Evolutionary conservation across 768 basidiomycete species (phyloP).

Genomic region (Leccinum boreale): DNA sequence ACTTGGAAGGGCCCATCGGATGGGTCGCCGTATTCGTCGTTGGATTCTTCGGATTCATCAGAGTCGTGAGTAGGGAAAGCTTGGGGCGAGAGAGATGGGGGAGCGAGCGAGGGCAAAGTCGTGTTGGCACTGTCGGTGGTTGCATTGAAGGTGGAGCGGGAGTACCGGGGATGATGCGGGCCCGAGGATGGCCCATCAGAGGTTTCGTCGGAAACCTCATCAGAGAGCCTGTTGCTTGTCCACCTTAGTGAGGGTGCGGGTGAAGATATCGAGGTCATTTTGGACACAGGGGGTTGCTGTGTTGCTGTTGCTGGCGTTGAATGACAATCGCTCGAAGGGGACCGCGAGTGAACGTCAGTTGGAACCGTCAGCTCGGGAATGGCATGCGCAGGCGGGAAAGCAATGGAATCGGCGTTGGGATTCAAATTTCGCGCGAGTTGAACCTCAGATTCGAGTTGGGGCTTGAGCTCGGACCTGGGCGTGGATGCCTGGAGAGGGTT

Average conservation of each 20-base stretch:
- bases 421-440: background rate
- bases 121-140: background rate
- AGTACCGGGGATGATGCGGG: background rate
- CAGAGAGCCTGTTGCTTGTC: conserved; percentile 9
- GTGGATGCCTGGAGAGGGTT: too few species aligned
- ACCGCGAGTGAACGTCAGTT: conserved; percentile 11
- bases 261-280: background rate
- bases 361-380: conserved; percentile 28
- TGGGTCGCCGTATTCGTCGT: conserved; percentile 16
- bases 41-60: conserved; percentile 9
- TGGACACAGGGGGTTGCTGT: background rate
- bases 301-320: too few species aligned
- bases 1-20: conserved; percentile 17
- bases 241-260: background rate
- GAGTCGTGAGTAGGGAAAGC: background rate
- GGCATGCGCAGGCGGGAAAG: conserved; percentile 25
- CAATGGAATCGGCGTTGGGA: conserved; percentile 8
- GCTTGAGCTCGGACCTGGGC: background rate
- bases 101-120: background rate
- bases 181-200: background rate
- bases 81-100: background rate
- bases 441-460: too few species aligned
- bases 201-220: conserved; percentile 23
- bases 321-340: too few species aligned
- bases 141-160: background rate